phyloP scores from a whole-genome alignment of 768 basidiomycete species.

The Suillus ampliporus region DNA sequence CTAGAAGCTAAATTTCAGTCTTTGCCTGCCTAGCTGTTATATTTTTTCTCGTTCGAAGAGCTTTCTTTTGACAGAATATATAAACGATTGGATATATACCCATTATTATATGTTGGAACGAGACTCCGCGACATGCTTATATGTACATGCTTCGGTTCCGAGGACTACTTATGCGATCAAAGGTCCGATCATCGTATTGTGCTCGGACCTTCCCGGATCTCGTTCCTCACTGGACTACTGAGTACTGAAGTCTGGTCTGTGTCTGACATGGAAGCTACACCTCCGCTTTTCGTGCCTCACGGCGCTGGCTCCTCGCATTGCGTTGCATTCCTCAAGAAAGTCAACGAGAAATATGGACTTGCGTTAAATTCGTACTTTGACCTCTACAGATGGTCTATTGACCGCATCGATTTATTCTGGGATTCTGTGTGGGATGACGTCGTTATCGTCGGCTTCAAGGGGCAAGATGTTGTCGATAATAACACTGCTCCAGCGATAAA shows the following conservation, averaged over 20 bases:
- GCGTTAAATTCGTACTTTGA: constrained; percentile 61
- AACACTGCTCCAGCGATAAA: constrained; percentile 59
- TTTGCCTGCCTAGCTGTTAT: too few species aligned
- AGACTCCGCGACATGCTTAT: background rate
- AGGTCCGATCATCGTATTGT: background rate
- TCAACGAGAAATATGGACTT: constrained; percentile 55
- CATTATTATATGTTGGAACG: too few species aligned
- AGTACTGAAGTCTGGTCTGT: background rate
- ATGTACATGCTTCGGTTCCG: constrained; percentile 1
- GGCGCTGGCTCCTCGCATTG: constrained; percentile 50
- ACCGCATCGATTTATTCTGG: constrained; percentile 72
- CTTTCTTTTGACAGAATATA: too few species aligned
- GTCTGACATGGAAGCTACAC: background rate
- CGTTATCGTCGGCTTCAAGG: constrained; percentile 65
- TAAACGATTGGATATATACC: too few species aligned
- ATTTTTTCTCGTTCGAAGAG: too few species aligned
- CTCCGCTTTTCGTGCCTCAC: constrained; percentile 47
- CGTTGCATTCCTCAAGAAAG: constrained; percentile 51
- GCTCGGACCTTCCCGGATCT: constrained; percentile 2
- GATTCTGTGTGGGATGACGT: constrained; percentile 73
- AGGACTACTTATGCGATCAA: background rate
- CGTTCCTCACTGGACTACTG: background rate
- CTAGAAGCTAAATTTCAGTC: too few species aligned
- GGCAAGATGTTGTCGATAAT: constrained; percentile 61
- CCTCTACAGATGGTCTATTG: constrained; percentile 69